Conservation (phyloP, 176 grass and related monocot species). For the Chrysopogon serrulatus region DNA sequence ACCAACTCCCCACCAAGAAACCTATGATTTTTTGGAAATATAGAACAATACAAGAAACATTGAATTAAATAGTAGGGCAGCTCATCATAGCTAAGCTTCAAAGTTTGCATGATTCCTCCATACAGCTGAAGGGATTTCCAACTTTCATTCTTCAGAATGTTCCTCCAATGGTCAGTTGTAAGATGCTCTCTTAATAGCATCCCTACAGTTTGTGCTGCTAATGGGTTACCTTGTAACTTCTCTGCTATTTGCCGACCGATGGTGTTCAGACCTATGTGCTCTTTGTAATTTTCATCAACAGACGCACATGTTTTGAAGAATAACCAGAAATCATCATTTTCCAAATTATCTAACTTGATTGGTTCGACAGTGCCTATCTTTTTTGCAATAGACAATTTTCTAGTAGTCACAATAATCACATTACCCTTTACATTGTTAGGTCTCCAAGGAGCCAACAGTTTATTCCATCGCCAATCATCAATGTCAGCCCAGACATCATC, state of each 20-base stretch:
- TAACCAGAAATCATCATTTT: background rate
- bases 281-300: slow-evolving; percentile 21
- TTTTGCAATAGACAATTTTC: slow-evolving; percentile 12
- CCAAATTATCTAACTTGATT: background rate
- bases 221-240: slow-evolving; percentile 14
- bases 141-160: slow-evolving; percentile 3
- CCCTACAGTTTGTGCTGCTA: slow-evolving; percentile 29
- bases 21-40: background rate
- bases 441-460: background rate
- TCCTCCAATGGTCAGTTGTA: slow-evolving; percentile 15
- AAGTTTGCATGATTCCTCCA: slow-evolving; percentile 18
- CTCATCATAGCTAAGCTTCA: slow-evolving; percentile 23
- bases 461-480: background rate
- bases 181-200: background rate
- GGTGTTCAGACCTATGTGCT: background rate
- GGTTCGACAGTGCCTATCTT: background rate
- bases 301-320: slow-evolving; percentile 28
- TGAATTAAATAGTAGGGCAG: slow-evolving; percentile 13
- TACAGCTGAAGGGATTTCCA: slow-evolving; percentile 17
- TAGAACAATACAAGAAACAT: background rate
- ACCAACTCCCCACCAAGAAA: background rate
- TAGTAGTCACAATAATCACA: slow-evolving; percentile 13
- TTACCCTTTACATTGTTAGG: background rate
- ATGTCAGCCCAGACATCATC: slow-evolving; percentile 30
- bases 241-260: background rate